phyloP scores from a whole-genome alignment of 371 early-diverging fungal genomes.

The Mucor racemosus region DNA sequence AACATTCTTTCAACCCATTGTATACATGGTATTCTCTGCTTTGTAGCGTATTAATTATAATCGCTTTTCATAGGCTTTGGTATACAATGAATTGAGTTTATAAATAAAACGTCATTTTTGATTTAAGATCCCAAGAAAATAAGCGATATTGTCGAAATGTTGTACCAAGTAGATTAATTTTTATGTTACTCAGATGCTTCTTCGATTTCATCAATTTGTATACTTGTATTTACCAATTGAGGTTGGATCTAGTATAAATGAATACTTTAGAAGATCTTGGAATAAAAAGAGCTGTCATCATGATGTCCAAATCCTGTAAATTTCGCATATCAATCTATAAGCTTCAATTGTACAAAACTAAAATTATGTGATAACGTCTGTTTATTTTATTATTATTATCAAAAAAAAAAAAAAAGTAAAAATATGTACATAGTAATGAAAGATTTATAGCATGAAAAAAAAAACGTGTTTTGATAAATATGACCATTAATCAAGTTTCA shows the following conservation, averaged over 20 bases:
- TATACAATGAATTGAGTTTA: background rate
- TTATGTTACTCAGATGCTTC: background rate
- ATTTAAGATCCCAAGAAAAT: background rate
- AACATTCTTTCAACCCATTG: too few species aligned
- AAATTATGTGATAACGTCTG: background rate
- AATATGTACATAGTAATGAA: slow-evolving; percentile 6
- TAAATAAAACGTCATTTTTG: slow-evolving; percentile 1
- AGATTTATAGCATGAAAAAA: background rate
- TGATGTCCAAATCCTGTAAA: background rate
- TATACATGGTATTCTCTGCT: background rate
- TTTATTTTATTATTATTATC: background rate
- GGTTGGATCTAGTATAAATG: background rate
- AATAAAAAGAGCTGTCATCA: background rate
- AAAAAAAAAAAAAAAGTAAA: background rate
- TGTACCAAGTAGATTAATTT: background rate
- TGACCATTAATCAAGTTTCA: background rate
- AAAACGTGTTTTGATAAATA: background rate
- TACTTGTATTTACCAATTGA: background rate
- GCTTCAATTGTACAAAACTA: background rate
- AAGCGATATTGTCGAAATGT: background rate
- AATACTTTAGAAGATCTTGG: background rate
- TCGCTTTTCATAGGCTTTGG: background rate
- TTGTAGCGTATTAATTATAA: background rate
- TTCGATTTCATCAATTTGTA: background rate
- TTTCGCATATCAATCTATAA: background rate